Base-by-base conservation (phyloP, 306 rosid genomes). In the Lagenaria siceraria region DNA sequence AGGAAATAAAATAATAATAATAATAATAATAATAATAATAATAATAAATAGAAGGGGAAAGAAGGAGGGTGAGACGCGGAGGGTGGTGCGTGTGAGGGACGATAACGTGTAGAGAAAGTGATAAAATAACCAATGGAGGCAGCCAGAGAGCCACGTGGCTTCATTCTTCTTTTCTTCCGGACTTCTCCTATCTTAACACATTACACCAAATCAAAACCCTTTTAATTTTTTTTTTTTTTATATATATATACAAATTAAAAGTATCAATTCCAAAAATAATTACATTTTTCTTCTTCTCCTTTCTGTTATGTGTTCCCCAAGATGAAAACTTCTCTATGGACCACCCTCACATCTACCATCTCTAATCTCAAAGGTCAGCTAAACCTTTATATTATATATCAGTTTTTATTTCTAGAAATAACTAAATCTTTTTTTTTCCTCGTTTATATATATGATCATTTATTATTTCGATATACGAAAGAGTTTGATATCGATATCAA, bases 21-120 rank as follows among this genome's bases (percentile, higher is more conserved):
- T 29, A 29, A 29, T 2, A 40, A 8, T 8, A 8, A 40, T 1
- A 7, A 36, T 1, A 40, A 40, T 8, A 38, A 7, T 40, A 7
- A 40, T 33, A 8, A 40, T 7, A 56, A 12, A 24, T 0, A 21
- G 1, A 59, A 35, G 14, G 42, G 19, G 42, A 46, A 21, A 38
- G 74, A 38, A 40, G 55, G 6, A 12, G 55, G 11, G 14, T 21
- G 5, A 43, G 33, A 69, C 36, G 75, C 75, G 75, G 75, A 69
- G 75, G 33, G n/a, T n/a, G 73, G 75, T 69, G 75, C 75, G 75
- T 69, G 55, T 22, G 75, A 69, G 75, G 13, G 33, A 69, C 12
- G 21, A 21, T 69, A 69, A 42, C 75, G 75, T 69, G 75, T 46
- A 15, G 10, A 69, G 55, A 40, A 69, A 69, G 55, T 69, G 55